Evolutionary conservation across 495 filamentous ascomycete genomes (phyloP).

Genomic region (Entonaema liquescens): DNA sequence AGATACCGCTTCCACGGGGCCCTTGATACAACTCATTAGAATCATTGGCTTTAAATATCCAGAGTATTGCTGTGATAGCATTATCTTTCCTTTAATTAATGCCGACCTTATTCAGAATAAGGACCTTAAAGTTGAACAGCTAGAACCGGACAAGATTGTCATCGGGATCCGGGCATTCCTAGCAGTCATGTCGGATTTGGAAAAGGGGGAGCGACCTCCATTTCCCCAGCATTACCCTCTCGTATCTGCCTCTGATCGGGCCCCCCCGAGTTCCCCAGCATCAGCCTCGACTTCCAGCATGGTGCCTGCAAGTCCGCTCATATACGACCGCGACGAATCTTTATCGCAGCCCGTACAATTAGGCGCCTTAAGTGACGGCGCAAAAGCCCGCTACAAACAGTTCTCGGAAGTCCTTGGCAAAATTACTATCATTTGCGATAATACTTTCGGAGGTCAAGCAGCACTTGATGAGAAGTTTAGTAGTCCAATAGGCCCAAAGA

Average conservation of each 20-base stretch:
- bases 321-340: conserved; percentile 58
- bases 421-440: conserved; percentile 94
- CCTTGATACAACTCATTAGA: conserved; percentile 89
- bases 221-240: conserved; percentile 73
- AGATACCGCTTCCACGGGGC: conserved; percentile 83
- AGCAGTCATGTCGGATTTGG: conserved; percentile 91
- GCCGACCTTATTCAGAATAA: conserved; percentile 77
- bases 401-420: conserved; percentile 97
- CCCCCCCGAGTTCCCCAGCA: conserved; percentile 61
- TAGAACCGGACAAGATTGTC: conserved; percentile 95
- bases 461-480: conserved; percentile 94
- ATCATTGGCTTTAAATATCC: conserved; percentile 95
- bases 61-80: conserved; percentile 87
- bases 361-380: conserved; percentile 74
- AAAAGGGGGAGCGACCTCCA: conserved; percentile 83
- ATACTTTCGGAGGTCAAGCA: conserved; percentile 95
- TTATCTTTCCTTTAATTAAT: conserved; percentile 95
- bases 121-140: conserved; percentile 87
- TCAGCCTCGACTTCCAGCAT: conserved; percentile 53
- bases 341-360: conserved; percentile 79
- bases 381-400: conserved; percentile 81
- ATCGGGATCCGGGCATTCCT: conserved; percentile 95
- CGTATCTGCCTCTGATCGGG: conserved; percentile 51
- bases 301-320: conserved; percentile 42
- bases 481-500: conserved; percentile 80